Base-by-base conservation (phyloP, 1,284 basidiomycete genomes). In the Rhodotorula sp. region DNA sequence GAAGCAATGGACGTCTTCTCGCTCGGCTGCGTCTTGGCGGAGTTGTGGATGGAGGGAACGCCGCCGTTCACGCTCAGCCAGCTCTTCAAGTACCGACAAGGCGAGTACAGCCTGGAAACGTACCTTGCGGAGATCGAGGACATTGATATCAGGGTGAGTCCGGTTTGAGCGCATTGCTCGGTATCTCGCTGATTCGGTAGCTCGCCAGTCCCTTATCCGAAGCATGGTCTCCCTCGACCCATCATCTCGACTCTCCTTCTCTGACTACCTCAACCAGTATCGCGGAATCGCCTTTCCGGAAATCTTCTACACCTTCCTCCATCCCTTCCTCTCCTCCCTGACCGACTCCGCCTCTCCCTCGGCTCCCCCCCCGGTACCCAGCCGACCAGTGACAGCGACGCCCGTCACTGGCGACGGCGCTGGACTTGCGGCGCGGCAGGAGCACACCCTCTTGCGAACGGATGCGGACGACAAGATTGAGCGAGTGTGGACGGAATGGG, bases 1-100 rank as follows among this genome's bases (percentile, higher is more conserved):
- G 94, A 99, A 80, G 86, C 91, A 5, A 99, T 99, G 96, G 96
- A 99, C 79, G 91, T 95, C 62, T 99, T 99, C 78, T 93, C 93
- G 70, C 86, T 88, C 0, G 96, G 96, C 44, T 99, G 95, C 79
- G 94, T 98, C 24, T 87, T 99, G 46, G 92, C 94, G 1, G 96
- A 99, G 81, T 85, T 99, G 69, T 99, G 96, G 83, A 84, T 94
- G 53, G 96, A 99, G 78, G 96, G 96, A 1, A 87, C 91, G 0
- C 91, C 92, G 1, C 85, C 96, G 50, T 99, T 99, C 82, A 95
- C 92, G 0, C 84, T 99, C 56, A 93, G 91, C 77, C 95, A 98
- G 79, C 83, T 99, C 62, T 98, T 93, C 85, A 94, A 95, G 79
- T 99, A 96, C 77, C 84, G 93, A 30, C 88, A 90, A 74, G 91